Percentiles rank a stretch among this genome's conserved stretches.
Conservation (phyloP, 441 rosid genomes). For the Populus hybrid region DNA sequence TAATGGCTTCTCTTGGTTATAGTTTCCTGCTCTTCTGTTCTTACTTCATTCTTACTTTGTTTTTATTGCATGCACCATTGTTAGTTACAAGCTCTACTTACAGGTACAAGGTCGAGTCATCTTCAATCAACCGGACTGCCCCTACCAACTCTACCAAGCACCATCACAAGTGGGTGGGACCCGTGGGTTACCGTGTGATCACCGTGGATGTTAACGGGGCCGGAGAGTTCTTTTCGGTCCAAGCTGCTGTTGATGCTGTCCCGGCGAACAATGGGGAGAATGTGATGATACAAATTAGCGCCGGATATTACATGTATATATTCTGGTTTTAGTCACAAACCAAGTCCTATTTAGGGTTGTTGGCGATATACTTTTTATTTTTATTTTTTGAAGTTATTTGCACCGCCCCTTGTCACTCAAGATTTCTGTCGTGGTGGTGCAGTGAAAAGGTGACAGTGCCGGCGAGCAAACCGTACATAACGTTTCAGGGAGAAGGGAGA, state of each 20-base stretch:
- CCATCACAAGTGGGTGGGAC: constrained; percentile 67
- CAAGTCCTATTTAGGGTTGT: background rate
- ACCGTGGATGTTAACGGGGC: constrained; percentile 58
- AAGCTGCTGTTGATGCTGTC: constrained; percentile 75
- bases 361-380: background rate
- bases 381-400: background rate
- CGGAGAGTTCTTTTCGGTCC: constrained; percentile 67
- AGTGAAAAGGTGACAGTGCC: constrained; percentile 94
- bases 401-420: background rate
- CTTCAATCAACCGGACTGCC: constrained; percentile 10
- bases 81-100: constrained; percentile 33
- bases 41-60: constrained; percentile 23
- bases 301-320: constrained; percentile 73
- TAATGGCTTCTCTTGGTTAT: constrained; percentile 38
- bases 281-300: constrained; percentile 53
- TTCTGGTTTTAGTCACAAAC: background rate
- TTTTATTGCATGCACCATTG: constrained; percentile 34
- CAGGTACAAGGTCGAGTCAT: constrained; percentile 22
- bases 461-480: constrained; percentile 68
- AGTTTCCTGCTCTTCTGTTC: constrained; percentile 14
- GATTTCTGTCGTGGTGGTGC: constrained; percentile 16
- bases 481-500: constrained; percentile 81
- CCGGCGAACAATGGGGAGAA: constrained; percentile 59
- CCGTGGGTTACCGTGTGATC: constrained; percentile 65
- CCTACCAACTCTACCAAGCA: constrained; percentile 35